Conservation (phyloP, 768 basidiomycete genomes). For the Trametes elegans region DNA sequence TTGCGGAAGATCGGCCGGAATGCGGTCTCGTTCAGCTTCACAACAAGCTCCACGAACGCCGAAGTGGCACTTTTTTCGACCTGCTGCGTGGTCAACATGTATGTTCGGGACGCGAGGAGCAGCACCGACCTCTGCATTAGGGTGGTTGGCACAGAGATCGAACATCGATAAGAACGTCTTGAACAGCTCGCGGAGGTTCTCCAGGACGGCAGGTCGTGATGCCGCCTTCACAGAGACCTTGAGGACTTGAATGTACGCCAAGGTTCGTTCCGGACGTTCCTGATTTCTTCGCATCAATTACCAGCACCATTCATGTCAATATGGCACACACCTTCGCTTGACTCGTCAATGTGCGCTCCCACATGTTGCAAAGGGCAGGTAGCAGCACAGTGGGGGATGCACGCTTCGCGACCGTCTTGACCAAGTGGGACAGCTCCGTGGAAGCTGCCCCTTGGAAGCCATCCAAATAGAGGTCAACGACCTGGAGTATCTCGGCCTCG, state of each 20-base stretch:
- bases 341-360: slow-evolving; percentile 32
- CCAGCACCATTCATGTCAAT: neutral
- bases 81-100: slow-evolving; percentile 37
- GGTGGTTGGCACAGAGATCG: slow-evolving; percentile 38
- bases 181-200: slow-evolving; percentile 66
- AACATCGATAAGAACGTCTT: slow-evolving; percentile 79
- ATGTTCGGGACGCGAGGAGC: neutral
- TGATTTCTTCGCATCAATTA: neutral
- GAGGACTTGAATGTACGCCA: slow-evolving; percentile 68
- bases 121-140: neutral
- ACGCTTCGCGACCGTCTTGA: slow-evolving; percentile 68
- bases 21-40: slow-evolving; percentile 88
- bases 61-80: slow-evolving; percentile 53
- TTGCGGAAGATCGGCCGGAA: slow-evolving; percentile 92
- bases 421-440: slow-evolving; percentile 41
- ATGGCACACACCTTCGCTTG: neutral
- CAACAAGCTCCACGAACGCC: slow-evolving; percentile 85
- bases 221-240: slow-evolving; percentile 64
- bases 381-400: slow-evolving; percentile 66
- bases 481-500: slow-evolving; percentile 49
- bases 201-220: slow-evolving; percentile 59
- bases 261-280: slow-evolving; percentile 11
- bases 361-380: slow-evolving; percentile 58
- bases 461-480: slow-evolving; percentile 58
- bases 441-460: slow-evolving; percentile 31